Conservation (phyloP, 768 basidiomycete genomes). For the Paxillus rubicundulus region DNA sequence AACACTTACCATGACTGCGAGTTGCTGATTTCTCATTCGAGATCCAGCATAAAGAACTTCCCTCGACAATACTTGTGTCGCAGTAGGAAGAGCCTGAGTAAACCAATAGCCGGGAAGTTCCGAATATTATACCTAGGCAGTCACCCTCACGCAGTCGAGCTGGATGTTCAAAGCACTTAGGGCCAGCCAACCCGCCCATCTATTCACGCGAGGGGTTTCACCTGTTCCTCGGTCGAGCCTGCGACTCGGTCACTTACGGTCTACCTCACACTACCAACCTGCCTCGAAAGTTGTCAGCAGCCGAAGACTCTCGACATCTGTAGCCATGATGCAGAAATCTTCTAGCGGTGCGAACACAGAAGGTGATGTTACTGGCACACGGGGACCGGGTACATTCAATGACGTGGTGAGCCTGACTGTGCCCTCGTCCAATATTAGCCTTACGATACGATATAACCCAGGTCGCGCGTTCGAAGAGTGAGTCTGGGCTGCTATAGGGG, state of each 20-base stretch:
- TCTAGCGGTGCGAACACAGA: background rate
- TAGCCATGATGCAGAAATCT: slow-evolving; percentile 3
- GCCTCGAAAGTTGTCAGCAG: background rate
- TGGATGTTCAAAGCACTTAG: no score
- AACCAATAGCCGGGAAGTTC: no score
- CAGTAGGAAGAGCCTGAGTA: no score
- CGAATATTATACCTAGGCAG: no score
- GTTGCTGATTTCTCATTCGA: no score
- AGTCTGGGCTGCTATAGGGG: background rate
- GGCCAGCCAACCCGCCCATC: no score
- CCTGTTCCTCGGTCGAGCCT: no score
- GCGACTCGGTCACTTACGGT: background rate
- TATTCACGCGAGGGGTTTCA: no score
- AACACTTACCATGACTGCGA: no score
- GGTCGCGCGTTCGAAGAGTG: slow-evolving; percentile 23
- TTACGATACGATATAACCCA: slow-evolving; percentile 3
- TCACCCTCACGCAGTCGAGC: no score
- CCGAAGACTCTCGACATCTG: slow-evolving; percentile 2
- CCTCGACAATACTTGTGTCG: no score
- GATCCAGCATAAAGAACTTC: no score
- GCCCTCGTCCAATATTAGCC: background rate
- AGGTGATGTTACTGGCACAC: background rate
- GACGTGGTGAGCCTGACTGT: slow-evolving; percentile 13
- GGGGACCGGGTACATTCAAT: slow-evolving; percentile 14
- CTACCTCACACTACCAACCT: background rate